Conservation (phyloP, 768 basidiomycete species). For the Russula sp. region DNA sequence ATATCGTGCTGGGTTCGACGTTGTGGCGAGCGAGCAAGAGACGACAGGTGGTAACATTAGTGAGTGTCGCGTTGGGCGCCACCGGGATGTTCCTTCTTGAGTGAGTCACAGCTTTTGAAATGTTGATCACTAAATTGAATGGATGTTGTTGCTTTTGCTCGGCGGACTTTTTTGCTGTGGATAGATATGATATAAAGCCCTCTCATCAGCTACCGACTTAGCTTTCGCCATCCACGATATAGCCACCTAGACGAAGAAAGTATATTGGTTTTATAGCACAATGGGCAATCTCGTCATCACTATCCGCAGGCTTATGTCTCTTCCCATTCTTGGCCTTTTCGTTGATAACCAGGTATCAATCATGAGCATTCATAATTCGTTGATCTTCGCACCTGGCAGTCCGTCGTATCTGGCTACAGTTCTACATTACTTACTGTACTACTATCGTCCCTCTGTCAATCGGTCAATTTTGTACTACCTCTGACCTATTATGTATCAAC, state of each 20-base stretch:
- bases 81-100: slow-evolving; percentile 61
- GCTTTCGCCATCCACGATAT: background rate
- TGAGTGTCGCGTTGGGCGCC: slow-evolving; percentile 60
- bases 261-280: background rate
- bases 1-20: slow-evolving; percentile 73
- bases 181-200: background rate
- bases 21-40: slow-evolving; percentile 42
- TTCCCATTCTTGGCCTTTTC: background rate
- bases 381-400: background rate
- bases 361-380: background rate
- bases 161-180: background rate
- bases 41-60: slow-evolving; percentile 54
- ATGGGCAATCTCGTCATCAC: background rate
- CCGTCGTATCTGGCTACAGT: background rate
- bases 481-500: background rate
- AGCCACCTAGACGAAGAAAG: background rate
- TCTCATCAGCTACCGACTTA: background rate
- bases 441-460: background rate
- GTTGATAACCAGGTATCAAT: background rate
- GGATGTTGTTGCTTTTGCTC: no score
- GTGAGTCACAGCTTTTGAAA: slow-evolving; percentile 28
- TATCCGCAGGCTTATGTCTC: background rate
- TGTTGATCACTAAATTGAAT: background rate
- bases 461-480: background rate
- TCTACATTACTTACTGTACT: no score